Evolutionary conservation across 2,329 filamentous ascomycete genomes (phyloP).

Genomic region (Fonsecaea erecta): DNA sequence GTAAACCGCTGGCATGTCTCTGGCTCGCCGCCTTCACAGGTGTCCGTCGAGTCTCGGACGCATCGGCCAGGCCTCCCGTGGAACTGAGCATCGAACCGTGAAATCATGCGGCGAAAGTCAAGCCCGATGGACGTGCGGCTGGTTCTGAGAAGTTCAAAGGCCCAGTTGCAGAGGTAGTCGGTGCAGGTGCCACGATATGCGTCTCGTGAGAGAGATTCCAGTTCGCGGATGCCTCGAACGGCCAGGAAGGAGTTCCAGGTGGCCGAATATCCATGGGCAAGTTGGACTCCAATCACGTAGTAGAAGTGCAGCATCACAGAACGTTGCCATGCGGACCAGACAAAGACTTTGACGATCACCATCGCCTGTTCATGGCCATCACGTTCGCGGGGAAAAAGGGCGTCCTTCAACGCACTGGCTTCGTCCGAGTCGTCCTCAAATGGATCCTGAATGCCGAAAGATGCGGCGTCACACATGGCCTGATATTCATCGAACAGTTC

Average conservation of each 20-base stretch:
- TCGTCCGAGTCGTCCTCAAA: slow-evolving; percentile 6
- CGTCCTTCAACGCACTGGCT: slow-evolving; percentile 4
- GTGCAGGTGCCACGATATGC: slow-evolving; percentile 5
- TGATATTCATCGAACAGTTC: slow-evolving; percentile 12
- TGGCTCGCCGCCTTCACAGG: slow-evolving; percentile 4
- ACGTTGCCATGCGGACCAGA: slow-evolving; percentile 12
- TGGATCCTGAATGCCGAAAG: neutral
- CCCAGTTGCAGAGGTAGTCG: slow-evolving; percentile 11
- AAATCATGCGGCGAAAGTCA: slow-evolving; percentile 11
- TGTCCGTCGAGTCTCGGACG: neutral
- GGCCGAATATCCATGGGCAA: slow-evolving; percentile 5
- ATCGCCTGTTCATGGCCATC: slow-evolving; percentile 7
- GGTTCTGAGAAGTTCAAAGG: slow-evolving; percentile 9
- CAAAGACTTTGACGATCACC: slow-evolving; percentile 11
- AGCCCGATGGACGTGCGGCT: slow-evolving; percentile 12
- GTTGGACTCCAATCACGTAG: slow-evolving; percentile 10
- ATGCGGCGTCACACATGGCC: slow-evolving; percentile 9
- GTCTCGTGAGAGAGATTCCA: slow-evolving; percentile 1
- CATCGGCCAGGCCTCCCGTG: neutral
- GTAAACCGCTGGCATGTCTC: slow-evolving; percentile 12
- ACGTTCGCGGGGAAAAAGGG: neutral
- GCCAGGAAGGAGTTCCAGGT: slow-evolving; percentile 10
- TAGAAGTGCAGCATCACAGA: slow-evolving; percentile 17
- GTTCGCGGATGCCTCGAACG: slow-evolving; percentile 1
- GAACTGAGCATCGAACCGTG: slow-evolving; percentile 8